Conservation (phyloP, 352 stramenopile species). For the Phytophthora aleatoria region DNA sequence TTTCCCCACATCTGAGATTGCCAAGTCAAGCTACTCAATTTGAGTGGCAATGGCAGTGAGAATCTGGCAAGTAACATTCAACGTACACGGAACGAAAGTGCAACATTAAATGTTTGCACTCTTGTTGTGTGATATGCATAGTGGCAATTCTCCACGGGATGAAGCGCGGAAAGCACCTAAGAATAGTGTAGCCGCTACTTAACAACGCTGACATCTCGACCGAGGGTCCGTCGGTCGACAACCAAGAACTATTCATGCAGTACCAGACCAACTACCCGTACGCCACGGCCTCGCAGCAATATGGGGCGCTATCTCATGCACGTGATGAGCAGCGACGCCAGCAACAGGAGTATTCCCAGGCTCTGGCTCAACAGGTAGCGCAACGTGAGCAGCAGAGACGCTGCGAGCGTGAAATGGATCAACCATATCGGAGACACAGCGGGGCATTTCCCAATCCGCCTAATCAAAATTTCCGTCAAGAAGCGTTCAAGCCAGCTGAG, state of each 20-base stretch:
- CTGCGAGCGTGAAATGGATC: slow-evolving; percentile 40
- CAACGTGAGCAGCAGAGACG: slow-evolving; percentile 58
- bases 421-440: slow-evolving; percentile 15
- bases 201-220: neutral
- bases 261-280: slow-evolving; percentile 37
- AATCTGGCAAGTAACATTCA: too few relatives aligned
- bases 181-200: slow-evolving; percentile 24
- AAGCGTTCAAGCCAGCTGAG: slow-evolving; percentile 10
- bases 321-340: slow-evolving; percentile 61
- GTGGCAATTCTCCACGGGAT: too few relatives aligned
- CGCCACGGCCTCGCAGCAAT: slow-evolving; percentile 30
- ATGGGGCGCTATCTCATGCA: slow-evolving; percentile 26
- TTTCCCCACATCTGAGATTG: too few relatives aligned
- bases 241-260: slow-evolving; percentile 22
- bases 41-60: too few relatives aligned
- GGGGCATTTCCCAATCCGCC: slow-evolving; percentile 4
- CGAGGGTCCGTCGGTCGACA: neutral
- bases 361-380: slow-evolving; percentile 59
- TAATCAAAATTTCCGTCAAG: slow-evolving; percentile 13
- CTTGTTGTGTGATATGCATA: too few relatives aligned
- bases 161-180: slow-evolving; percentile 1
- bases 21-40: too few relatives aligned
- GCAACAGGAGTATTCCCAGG: slow-evolving; percentile 63
- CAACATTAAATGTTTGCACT: too few relatives aligned
- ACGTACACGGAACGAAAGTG: too few relatives aligned